Percentiles rank a stretch among this genome's conserved stretches.
Evolutionary conservation across 2,329 filamentous ascomycete species (phyloP).

Genomic region (Fusarium udum): DNA sequence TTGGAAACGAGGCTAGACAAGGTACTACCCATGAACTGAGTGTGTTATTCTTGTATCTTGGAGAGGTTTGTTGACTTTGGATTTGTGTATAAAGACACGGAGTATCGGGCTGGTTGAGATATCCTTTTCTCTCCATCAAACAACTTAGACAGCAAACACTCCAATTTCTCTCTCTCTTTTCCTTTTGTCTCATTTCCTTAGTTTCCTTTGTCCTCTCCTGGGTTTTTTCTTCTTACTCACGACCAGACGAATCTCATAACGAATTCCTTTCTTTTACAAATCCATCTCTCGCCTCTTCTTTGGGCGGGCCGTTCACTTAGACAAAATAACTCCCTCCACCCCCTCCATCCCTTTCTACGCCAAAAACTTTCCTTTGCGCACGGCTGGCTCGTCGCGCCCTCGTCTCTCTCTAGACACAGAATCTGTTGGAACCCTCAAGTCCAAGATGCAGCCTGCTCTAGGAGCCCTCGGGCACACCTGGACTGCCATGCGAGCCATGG

Average conservation of each 20-base stretch:
- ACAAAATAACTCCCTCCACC: conserved; percentile 48
- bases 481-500: conserved; percentile 74
- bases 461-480: conserved; percentile 83
- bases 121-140: conserved; percentile 35
- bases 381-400: conserved; percentile 52
- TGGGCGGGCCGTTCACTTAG: conserved; percentile 32
- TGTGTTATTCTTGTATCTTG: neutral
- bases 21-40: neutral
- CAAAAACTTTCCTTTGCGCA: conserved; percentile 54
- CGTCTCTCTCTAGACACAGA: conserved; percentile 55
- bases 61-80: conserved; percentile 11
- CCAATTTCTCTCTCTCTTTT: conserved; percentile 24
- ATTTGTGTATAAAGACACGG: conserved; percentile 40
- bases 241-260: conserved; percentile 24
- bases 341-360: conserved; percentile 53
- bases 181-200: conserved; percentile 41
- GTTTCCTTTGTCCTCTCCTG: conserved; percentile 41
- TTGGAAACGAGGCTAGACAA: conserved; percentile 40
- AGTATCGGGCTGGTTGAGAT: conserved; percentile 9
- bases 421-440: conserved; percentile 34
- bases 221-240: conserved; percentile 37
- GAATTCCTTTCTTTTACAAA: conserved; percentile 11
- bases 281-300: conserved; percentile 31
- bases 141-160: conserved; percentile 35
- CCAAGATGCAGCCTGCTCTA: conserved; percentile 62